phyloP scores from a whole-genome alignment of 768 basidiomycete genomes.

The Jaapia argillacea region DNA sequence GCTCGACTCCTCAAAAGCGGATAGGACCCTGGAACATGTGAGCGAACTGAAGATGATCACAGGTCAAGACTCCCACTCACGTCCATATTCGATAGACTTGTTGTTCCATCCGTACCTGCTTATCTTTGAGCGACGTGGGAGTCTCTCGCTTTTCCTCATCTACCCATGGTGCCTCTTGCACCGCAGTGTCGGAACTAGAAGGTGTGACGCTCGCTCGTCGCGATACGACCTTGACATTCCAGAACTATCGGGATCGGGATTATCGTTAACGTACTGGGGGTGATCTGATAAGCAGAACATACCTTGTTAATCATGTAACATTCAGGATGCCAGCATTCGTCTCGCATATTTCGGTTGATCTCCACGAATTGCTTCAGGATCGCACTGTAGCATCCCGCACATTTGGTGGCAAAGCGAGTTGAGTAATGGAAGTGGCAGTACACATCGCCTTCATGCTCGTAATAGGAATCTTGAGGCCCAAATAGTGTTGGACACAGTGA shows the following conservation, averaged over 20 bases:
- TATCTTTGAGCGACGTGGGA: slow-evolving; percentile 71
- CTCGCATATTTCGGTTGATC: slow-evolving; percentile 95
- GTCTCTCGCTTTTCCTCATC: slow-evolving; percentile 81
- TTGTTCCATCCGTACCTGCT: slow-evolving; percentile 91
- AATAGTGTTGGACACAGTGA: slow-evolving; percentile 93
- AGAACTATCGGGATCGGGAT: slow-evolving; percentile 54
- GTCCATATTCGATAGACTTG: slow-evolving; percentile 99
- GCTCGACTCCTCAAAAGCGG: slow-evolving; percentile 98
- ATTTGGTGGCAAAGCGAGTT: slow-evolving; percentile 96
- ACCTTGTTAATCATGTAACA: slow-evolving; percentile 99
- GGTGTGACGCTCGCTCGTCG: slow-evolving; percentile 54
- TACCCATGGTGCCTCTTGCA: slow-evolving; percentile 40
- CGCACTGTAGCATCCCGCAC: slow-evolving; percentile 93
- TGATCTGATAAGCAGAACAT: slow-evolving; percentile 10
- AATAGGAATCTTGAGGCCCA: slow-evolving; percentile 97
- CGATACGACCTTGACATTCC: slow-evolving; percentile 93
- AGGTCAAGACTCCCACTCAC: slow-evolving; percentile 40
- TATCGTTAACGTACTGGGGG: background rate
- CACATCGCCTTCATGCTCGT: slow-evolving; percentile 96
- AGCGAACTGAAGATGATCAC: slow-evolving; percentile 4
- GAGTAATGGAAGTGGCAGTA: slow-evolving; percentile 99
- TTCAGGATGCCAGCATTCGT: slow-evolving; percentile 99
- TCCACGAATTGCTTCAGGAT: slow-evolving; percentile 99
- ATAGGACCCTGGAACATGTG: slow-evolving; percentile 57
- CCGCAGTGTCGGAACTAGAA: slow-evolving; percentile 25